Conservation (phyloP, 495 filamentous ascomycete species). For the Talaromyces thailandensis region DNA sequence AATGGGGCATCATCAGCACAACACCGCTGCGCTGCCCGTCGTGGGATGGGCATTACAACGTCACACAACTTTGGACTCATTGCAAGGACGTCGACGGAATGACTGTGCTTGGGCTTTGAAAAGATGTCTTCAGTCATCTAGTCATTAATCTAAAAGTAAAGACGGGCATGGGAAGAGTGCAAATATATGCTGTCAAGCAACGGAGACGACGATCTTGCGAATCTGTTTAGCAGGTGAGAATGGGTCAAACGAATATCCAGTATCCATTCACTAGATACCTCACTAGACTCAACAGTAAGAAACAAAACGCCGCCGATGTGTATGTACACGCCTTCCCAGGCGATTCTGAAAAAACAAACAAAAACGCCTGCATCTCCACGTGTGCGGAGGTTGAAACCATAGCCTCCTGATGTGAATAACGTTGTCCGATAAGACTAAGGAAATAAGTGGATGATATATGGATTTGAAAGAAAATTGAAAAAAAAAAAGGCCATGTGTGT, state of each 20-base stretch:
- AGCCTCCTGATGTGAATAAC: not conserved
- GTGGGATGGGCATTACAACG: no score
- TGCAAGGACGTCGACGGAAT: no score
- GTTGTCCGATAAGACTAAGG: not conserved
- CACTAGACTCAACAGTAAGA: not conserved
- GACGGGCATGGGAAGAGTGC: no score
- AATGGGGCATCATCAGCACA: no score
- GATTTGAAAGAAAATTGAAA: not conserved
- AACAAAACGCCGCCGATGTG: not conserved
- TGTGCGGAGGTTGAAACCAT: not conserved
- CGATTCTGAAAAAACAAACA: not conserved
- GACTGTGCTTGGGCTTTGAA: no score
- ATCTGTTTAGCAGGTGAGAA: not conserved
- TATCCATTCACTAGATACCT: not conserved
- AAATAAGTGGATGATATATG: not conserved
- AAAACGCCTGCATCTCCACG: not conserved
- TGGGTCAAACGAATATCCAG: not conserved
- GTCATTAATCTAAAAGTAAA: no score
- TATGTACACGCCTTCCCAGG: not conserved
- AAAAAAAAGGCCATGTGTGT: not conserved
- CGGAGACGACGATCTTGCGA: not conserved
- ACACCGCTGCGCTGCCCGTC: no score
- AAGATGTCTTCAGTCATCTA: no score
- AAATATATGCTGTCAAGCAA: no score
- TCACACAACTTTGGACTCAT: no score